These are phyloP conservation scores for Zychaea mexicana DNA, from an alignment of 371 early-diverging fungal genomes.

Conservation along the genomic window DNA sequence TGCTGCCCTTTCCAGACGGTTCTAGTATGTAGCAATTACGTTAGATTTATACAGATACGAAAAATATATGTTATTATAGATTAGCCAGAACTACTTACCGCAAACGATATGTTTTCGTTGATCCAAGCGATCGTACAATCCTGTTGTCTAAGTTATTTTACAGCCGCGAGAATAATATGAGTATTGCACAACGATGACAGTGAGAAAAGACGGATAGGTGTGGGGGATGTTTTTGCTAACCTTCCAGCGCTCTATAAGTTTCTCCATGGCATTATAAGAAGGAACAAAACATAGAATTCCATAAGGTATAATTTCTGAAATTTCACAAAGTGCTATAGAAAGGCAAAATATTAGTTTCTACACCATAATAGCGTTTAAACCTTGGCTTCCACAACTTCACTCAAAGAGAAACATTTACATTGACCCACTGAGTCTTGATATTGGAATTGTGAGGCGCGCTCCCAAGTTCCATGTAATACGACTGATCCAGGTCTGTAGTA, in stretches of 20 bases:
- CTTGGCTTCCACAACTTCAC: too few relatives aligned
- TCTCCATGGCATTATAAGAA: slow-evolving; percentile 59
- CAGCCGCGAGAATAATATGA: neutral
- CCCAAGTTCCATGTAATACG: slow-evolving; percentile 55
- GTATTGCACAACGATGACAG: neutral
- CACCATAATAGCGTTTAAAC: too few relatives aligned
- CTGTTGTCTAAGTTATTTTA: slow-evolving; percentile 30
- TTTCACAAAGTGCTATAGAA: slow-evolving; percentile 40
- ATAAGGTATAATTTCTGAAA: slow-evolving; percentile 53
- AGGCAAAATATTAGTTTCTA: neutral
- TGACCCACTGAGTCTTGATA: slow-evolving; percentile 77
- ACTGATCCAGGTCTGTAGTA: slow-evolving; percentile 38
- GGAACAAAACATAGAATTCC: slow-evolving; percentile 70
- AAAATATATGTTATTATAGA: neutral
- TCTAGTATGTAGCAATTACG: neutral
- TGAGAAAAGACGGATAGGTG: neutral
- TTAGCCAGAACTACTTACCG: too few relatives aligned
- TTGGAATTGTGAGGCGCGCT: slow-evolving; percentile 37
- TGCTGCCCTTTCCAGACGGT: slow-evolving; percentile 16
- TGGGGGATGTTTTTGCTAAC: slow-evolving; percentile 13
- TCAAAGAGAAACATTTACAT: too few relatives aligned
- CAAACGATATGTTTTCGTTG: slow-evolving; percentile 27
- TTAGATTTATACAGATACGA: neutral
- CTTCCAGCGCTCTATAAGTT: slow-evolving; percentile 55
- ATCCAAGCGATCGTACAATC: slow-evolving; percentile 30